Base-by-base conservation (phyloP, 345 rosid species). In the Rhizophora mangle region DNA sequence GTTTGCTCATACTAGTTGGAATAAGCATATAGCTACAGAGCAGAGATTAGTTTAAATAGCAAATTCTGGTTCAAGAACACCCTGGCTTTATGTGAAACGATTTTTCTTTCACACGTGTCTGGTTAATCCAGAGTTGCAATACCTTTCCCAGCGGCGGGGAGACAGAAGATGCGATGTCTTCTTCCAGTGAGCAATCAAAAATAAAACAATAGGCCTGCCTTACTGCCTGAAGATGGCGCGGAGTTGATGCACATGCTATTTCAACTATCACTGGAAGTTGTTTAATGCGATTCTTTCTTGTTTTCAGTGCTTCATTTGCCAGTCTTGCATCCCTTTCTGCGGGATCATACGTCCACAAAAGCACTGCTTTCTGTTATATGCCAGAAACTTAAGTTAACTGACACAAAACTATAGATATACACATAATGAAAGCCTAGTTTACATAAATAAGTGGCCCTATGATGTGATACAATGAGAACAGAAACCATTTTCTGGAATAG, bases 301-400 rank as follows among this genome's bases (percentile, higher is more conserved):
- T 72, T 60, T 76, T 84, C 71, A 95, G 66, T 16, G 84, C 87
- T 24, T 87, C 83, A 62, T 86, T 80, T 39, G 86, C 88, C 21
- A 90, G 78, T 70, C 69, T 86, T 5, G 99, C 99, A 80, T 95
- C 96, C 79, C 98, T 87, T 81, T 87, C 92, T 7, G 89, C 75
- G 32, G 99, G 90, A 65, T 90, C 98, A 62, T 76, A 80, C 21
- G 84, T 76, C 99, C 96, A 95, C 36, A 70, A 62, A 65, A 83
- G 64, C 70, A 92, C 80, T 5, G 96, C 98, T 82, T 83, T 88
- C 99, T 95, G 83, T 70, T 30, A 15, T 31, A 68, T 6, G 46
- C 68, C 39, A 70, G 54, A 70, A 71, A 30, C 22, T 64, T 27
- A 20, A 63, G 51, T 21, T 22, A 15, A 63, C 46, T 56, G 49